Evolutionary conservation across 2,329 filamentous ascomycete genomes (phyloP), one percentile per base, ranked within the genome.

Genomic region (Trichoderma koningii): DNA sequence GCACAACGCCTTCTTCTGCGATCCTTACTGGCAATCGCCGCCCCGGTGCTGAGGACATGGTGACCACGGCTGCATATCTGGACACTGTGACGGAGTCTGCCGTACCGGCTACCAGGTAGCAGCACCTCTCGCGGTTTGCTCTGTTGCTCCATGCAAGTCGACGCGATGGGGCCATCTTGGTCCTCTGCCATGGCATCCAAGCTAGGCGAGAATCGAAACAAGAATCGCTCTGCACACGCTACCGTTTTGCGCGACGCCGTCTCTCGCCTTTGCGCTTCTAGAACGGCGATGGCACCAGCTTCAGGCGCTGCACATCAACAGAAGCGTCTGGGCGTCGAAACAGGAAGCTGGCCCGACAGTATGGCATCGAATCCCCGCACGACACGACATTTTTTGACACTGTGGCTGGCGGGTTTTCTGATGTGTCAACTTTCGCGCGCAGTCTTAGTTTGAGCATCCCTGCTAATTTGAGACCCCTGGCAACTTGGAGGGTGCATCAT

Each of bases 291-390:
- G 28, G 15, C 28, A 50, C 52, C 38, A 19, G 23, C 59, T 30
- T 10, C 19, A 47, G 38, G 30, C 34, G 42, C 52, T 50, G 50
- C 60, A 26, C 30, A 47, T 55, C 21, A 28, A 64, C 23, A 56
- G 21, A 9, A 55, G 42, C 21, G 28, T 41, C 52, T 34, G 56
- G 19, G 17, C 19, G 19, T 61, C 63, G 30, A 65, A 65, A 61
- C 30, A 52, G 55, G 55, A 61, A 65, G 55, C 63, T 55, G 63
- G 67, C 65, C 69, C 69, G 67, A 69, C 69, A 68, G 57, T 62
- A 44, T 65, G 69, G 69, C 63, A 44, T 65, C 63, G 34, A 42
- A 44, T 30, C 63, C 63, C 63, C 63, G 56, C 63, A 65, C 63
- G 30, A 50, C 42, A 42, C 42, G 50, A 55, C 48, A 23, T 17